These are phyloP conservation scores for Fusarium temperatum DNA, from an alignment of 2,329 filamentous ascomycete genomes.

Conservation along the genomic window DNA sequence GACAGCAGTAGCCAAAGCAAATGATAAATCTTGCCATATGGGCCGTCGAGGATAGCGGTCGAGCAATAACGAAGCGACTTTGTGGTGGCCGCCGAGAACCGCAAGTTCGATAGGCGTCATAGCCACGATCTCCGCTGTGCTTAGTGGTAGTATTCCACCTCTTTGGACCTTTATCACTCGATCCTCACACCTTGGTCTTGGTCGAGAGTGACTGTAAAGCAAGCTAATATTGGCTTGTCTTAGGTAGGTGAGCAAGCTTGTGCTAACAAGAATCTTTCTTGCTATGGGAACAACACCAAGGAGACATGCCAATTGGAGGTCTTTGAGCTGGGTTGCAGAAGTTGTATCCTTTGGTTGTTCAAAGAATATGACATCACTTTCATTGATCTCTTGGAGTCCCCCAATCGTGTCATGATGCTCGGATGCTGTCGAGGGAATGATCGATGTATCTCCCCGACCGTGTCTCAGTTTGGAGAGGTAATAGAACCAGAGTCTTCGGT, in stretches of 20 bases:
- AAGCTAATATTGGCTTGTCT: background rate
- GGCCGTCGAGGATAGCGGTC: background rate
- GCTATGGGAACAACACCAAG: background rate
- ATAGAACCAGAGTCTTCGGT: constrained; percentile 3
- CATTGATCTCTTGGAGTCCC: background rate
- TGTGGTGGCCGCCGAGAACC: background rate
- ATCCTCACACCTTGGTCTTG: background rate
- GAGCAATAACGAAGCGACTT: background rate
- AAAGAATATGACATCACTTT: background rate
- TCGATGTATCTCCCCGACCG: background rate
- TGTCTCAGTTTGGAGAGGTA: background rate
- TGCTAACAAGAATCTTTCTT: background rate
- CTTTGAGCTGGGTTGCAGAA: background rate
- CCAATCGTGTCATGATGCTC: background rate
- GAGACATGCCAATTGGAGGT: background rate
- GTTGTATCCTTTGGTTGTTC: background rate
- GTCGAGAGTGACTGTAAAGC: background rate
- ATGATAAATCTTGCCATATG: background rate
- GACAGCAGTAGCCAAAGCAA: background rate
- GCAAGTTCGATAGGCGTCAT: constrained; percentile 10
- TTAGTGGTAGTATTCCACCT: background rate
- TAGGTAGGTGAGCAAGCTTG: background rate
- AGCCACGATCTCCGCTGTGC: background rate
- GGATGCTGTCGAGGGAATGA: background rate
- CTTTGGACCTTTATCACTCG: background rate